phyloP scores from a whole-genome alignment of 345 rosid species.

The Hirschfeldia incana region DNA sequence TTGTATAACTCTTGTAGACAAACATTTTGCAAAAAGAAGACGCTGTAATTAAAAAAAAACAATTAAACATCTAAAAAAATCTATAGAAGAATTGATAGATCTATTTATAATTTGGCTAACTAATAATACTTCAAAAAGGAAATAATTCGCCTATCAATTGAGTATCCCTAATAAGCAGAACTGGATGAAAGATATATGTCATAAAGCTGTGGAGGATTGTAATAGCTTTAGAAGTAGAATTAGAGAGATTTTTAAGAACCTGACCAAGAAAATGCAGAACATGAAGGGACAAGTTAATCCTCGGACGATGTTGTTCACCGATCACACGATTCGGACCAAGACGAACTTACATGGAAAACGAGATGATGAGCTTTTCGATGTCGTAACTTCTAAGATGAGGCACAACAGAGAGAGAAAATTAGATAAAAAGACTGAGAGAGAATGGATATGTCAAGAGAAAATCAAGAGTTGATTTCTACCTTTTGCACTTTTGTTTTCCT shows the following conservation, averaged over 20 bases:
- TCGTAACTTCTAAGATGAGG: conserved; percentile 27
- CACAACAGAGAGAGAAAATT: not conserved
- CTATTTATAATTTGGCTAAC: not conserved
- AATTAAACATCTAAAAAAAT: not conserved
- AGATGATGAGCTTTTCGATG: conserved; percentile 14
- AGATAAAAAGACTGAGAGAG: conserved; percentile 22
- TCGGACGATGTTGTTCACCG: conserved; percentile 15
- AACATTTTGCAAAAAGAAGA: not conserved
- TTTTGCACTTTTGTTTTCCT: conserved; percentile 24
- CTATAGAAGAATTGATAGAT: conserved; percentile 6
- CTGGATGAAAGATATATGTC: not conserved
- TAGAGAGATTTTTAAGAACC: conserved; percentile 20
- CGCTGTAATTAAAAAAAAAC: not conserved
- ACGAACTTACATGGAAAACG: not conserved
- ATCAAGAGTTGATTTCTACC: conserved; percentile 19
- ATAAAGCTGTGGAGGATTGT: not conserved
- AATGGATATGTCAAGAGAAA: conserved; percentile 19
- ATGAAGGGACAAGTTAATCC: not conserved
- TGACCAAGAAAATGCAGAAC: not conserved
- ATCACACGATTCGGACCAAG: conserved; percentile 19
- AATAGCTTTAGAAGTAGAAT: not conserved
- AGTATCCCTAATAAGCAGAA: not conserved
- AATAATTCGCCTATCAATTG: not conserved
- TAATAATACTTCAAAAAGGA: not conserved
- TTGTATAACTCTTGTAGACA: not conserved